phyloP scores from a whole-genome alignment of 257 asterid genomes.

The Fraxinus cuspidata region DNA sequence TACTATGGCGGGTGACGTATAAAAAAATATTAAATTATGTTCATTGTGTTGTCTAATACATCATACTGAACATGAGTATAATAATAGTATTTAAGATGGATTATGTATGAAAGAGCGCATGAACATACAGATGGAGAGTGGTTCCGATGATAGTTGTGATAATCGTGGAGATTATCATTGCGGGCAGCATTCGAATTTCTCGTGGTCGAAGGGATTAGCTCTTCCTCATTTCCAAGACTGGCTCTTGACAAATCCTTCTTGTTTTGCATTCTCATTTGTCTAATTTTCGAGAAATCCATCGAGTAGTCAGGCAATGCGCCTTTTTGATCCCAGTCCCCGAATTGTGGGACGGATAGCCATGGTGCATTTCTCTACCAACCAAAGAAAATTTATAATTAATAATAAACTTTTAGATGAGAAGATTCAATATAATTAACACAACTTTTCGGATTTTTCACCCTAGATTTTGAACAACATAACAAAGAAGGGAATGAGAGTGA shows the following conservation, averaged over 20 bases:
- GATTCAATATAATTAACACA: no score
- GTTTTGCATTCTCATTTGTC: slow-evolving; percentile 21
- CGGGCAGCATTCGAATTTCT: neutral
- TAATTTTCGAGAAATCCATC: slow-evolving; percentile 15
- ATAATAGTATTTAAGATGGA: no score
- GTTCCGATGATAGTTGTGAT: slow-evolving; percentile 8
- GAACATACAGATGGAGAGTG: slow-evolving; percentile 10
- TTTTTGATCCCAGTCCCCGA: slow-evolving; percentile 22
- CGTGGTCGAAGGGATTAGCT: neutral
- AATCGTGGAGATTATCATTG: neutral
- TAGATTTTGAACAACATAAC: no score
- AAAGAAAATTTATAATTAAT: neutral
- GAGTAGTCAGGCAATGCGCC: slow-evolving; percentile 16
- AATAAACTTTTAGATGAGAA: neutral
- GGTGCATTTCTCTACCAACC: slow-evolving; percentile 11
- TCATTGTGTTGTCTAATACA: neutral
- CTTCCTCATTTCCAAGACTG: slow-evolving; percentile 24
- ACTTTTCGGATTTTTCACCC: no score
- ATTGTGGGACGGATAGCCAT: slow-evolving; percentile 22
- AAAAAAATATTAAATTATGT: neutral
- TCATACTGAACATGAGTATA: no score
- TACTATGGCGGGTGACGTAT: no score
- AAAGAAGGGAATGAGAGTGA: no score
- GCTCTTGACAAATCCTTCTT: slow-evolving; percentile 17
- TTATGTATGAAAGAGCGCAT: no score